These are phyloP conservation scores for Phytopythium boreale DNA, from an alignment of 352 stramenopile species.

Conservation along the genomic window DNA sequence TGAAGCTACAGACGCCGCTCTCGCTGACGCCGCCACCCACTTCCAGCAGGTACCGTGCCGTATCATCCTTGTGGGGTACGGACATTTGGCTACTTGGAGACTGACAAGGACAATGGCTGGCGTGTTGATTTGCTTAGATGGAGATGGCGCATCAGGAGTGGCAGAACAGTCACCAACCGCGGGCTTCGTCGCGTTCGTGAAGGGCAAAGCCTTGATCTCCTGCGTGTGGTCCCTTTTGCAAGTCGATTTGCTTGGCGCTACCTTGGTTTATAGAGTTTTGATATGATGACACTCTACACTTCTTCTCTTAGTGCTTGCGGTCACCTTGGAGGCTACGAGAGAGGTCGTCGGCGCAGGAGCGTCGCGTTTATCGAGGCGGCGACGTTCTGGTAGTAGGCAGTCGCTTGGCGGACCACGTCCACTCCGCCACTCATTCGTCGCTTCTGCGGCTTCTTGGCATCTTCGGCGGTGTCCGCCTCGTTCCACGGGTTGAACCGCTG, in stretches of 20 bases:
- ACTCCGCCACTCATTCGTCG: constrained; percentile 1
- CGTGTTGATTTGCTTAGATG: constrained; percentile 36
- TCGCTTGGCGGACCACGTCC: constrained; percentile 7
- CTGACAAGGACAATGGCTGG: constrained; percentile 12
- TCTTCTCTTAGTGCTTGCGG: no score
- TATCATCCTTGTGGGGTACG: background rate
- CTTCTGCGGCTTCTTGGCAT: background rate
- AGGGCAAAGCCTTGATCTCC: background rate
- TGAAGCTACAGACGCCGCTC: constrained; percentile 32
- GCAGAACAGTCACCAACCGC: constrained; percentile 39
- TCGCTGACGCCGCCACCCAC: constrained; percentile 44
- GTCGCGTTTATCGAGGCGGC: constrained; percentile 1
- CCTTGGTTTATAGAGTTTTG: constrained; percentile 5
- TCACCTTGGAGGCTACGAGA: background rate
- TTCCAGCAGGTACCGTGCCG: constrained; percentile 54
- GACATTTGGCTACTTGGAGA: constrained; percentile 7
- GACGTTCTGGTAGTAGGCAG: constrained; percentile 8
- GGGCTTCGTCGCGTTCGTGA: constrained; percentile 3
- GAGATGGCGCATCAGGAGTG: constrained; percentile 53
- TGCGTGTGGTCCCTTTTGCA: background rate
- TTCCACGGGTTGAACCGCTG: constrained; percentile 6
- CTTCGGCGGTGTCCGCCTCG: background rate
- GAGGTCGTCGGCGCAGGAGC: constrained; percentile 4
- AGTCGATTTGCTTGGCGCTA: background rate
- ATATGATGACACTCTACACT: background rate